These are phyloP conservation scores for Cordia subcordata DNA, from an alignment of 257 asterid species.

Conservation along the genomic window DNA sequence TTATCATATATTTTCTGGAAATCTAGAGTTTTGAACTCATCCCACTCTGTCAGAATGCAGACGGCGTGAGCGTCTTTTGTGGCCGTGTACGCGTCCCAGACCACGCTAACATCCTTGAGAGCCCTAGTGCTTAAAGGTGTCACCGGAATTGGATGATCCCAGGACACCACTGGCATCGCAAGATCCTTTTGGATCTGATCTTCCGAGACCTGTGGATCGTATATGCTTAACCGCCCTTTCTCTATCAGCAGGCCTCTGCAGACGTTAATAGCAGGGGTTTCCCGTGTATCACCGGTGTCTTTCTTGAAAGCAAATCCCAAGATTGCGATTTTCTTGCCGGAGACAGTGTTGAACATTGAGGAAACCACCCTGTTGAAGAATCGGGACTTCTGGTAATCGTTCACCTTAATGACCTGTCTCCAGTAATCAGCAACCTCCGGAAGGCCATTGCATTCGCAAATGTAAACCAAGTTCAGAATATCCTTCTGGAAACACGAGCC, in stretches of 20 bases:
- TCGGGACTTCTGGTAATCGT: constrained; percentile 44
- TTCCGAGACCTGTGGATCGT: constrained; percentile 44
- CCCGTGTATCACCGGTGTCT: constrained; percentile 51
- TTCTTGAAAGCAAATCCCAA: constrained; percentile 52
- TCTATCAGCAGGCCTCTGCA: constrained; percentile 45
- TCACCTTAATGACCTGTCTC: constrained; percentile 49
- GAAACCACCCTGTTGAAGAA: constrained; percentile 39
- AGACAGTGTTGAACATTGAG: constrained; percentile 49
- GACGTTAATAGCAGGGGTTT: constrained; percentile 45
- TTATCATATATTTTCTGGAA: constrained; percentile 25
- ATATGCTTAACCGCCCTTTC: constrained; percentile 37
- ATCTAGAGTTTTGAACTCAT: constrained; percentile 26
- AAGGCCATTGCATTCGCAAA: constrained; percentile 51
- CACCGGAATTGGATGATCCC: constrained; percentile 36
- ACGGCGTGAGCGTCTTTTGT: constrained; percentile 29
- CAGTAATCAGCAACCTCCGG: constrained; percentile 45
- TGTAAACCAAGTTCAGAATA: constrained; percentile 40
- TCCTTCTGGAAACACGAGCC: constrained; percentile 57
- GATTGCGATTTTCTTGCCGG: constrained; percentile 39
- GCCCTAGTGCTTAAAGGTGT: constrained; percentile 16
- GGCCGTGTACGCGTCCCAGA: constrained; percentile 21
- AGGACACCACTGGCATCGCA: constrained; percentile 32
- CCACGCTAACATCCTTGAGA: constrained; percentile 18
- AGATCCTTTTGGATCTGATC: constrained; percentile 41
- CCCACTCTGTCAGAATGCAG: constrained; percentile 31